Conservation (phyloP, 2,329 filamentous ascomycete genomes). For the Fusarium sp. region DNA sequence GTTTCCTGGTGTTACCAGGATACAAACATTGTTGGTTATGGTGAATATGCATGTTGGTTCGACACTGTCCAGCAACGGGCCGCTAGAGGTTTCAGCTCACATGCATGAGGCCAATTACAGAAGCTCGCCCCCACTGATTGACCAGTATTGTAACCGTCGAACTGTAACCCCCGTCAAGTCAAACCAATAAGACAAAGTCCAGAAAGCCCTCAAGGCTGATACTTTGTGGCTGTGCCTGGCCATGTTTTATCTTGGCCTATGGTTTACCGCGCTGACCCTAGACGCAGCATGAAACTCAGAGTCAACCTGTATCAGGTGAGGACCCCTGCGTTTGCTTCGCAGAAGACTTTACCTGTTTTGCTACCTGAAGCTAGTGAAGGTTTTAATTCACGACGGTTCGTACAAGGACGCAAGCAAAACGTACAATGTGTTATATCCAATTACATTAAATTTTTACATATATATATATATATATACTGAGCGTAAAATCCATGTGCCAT, state of each 20-base stretch:
- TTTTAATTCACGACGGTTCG: no score
- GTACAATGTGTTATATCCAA: no score
- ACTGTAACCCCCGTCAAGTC: neutral
- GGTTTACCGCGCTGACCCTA: neutral
- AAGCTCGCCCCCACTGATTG: neutral
- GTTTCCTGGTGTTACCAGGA: neutral
- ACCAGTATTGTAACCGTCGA: neutral
- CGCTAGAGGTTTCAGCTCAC: neutral
- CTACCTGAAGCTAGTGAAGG: no score
- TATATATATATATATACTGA: no score
- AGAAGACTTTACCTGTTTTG: no score
- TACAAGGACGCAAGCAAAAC: no score
- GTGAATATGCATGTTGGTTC: conserved; percentile 16
- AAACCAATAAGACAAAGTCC: neutral
- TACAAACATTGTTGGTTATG: neutral
- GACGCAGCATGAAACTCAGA: neutral
- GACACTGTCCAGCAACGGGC: neutral
- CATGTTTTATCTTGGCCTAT: neutral
- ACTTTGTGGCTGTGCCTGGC: neutral
- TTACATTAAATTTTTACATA: no score
- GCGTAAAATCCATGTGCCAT: no score
- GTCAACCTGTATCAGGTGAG: no score
- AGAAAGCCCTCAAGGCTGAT: neutral
- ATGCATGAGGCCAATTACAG: neutral
- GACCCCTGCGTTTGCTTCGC: no score